Evolutionary conservation across 2,329 filamentous ascomycete species (phyloP).

Genomic region (Cladosporium phlei): DNA sequence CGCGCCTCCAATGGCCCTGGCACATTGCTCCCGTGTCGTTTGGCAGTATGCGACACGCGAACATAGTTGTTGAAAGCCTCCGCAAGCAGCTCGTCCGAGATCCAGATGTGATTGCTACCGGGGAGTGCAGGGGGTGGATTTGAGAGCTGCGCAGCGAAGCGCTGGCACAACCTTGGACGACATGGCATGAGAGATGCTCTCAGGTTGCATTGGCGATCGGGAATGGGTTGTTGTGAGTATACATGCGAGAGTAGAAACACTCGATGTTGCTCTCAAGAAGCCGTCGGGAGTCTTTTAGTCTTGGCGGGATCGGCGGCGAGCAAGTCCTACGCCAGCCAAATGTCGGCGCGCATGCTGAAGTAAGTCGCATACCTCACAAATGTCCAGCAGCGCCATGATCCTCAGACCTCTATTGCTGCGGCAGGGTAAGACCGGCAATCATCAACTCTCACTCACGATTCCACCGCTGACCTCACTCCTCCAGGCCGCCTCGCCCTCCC

Average conservation of each 20-base stretch:
- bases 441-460: not conserved
- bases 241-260: too few relatives aligned
- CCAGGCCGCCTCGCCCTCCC: constrained; percentile 39
- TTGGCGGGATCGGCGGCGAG: too few relatives aligned
- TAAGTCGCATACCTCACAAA: not conserved
- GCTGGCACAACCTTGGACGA: constrained; percentile 15
- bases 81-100: constrained; percentile 54
- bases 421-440: constrained; percentile 29
- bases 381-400: constrained; percentile 36
- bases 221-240: not conserved
- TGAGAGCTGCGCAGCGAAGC: constrained; percentile 13
- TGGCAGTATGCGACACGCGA: constrained; percentile 41
- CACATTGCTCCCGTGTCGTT: constrained; percentile 49
- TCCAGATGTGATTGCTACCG: constrained; percentile 39
- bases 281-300: too few relatives aligned
- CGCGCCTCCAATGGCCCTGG: constrained; percentile 61
- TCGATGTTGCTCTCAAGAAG: too few relatives aligned
- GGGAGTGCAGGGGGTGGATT: constrained; percentile 9
- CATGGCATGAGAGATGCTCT: constrained; percentile 24
- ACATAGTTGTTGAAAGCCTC: constrained; percentile 50
- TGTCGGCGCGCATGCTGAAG: not conserved
- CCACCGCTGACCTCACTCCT: not conserved
- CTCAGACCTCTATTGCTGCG: constrained; percentile 39
- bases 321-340: too few relatives aligned
- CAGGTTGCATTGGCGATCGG: not conserved